Evolutionary conservation across 2,329 filamentous ascomycete species (phyloP), one percentile per base, ranked within the genome.

Genomic region (Aspergillus sp.): DNA sequence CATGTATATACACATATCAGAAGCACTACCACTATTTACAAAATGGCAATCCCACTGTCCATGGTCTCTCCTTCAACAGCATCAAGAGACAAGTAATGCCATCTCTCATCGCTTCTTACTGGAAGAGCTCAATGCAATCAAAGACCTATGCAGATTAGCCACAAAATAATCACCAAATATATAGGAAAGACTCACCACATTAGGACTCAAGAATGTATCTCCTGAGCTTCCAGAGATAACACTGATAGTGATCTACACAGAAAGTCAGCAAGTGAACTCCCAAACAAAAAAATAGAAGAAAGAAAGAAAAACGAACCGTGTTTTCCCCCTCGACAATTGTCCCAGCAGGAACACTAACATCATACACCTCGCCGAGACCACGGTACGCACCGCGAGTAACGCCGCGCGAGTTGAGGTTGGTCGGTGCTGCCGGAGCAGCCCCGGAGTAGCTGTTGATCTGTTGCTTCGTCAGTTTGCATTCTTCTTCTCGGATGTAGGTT

Each of bases 381-480:
- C 85, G 77, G 66, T 89, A 89, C 0, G 85, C 85, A 11, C 87
- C 87, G 12, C 87, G 78, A 0, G 87, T 89, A 2, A 89, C 80
- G 12, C 87, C 87, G 15, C 87, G 79, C 4, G 82, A 86, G 68
- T 89, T 81, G 49, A 90, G 84, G 72, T 87, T 87, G 9, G 76
- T 79, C 0, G 87, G 87, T 0, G 84, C 83, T 2, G 77, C 68
- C 1, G 84, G 84, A 0, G 77, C 75, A 0, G 77, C 59, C 1
- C 77, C 79, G 9, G 69, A 76, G 70, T 79, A 87, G 39, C 74
- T 76, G 64, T 88, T 88, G 49, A 88, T 77, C n/a, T 69, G 41
- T 11, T 3, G 6, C 15, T 37, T 31, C 15, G 52, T 41, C 55
- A 17, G 25, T 61, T 55, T 44, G 50, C 19, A 6, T 31, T 17